Conservation (phyloP, 805 yeast species). For the Lachancea nothofagi region DNA sequence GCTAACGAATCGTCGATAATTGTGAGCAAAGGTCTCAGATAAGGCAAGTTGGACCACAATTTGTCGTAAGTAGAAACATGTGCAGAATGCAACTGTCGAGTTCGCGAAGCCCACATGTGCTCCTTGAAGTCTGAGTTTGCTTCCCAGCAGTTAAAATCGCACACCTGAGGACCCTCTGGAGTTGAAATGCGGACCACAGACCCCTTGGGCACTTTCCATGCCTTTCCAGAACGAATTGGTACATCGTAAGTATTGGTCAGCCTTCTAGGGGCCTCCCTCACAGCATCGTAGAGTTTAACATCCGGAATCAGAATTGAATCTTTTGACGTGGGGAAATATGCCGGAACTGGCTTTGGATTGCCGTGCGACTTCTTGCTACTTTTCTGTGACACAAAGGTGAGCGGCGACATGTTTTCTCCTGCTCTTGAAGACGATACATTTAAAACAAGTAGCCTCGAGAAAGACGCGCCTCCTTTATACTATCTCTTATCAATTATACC, state of each 20-base stretch:
- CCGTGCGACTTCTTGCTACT: constrained; percentile 11
- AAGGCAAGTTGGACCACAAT: constrained; percentile 63
- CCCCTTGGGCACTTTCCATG: constrained; percentile 59
- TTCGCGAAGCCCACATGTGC: constrained; percentile 64
- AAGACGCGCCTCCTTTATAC: too few relatives aligned
- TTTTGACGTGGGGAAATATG: constrained; percentile 16
- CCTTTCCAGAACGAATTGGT: constrained; percentile 53
- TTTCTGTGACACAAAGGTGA: constrained; percentile 12
- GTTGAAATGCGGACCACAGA: constrained; percentile 54
- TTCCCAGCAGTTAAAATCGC: constrained; percentile 64
- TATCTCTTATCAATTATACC: too few relatives aligned
- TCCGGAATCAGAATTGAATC: constrained; percentile 15
- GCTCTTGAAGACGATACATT: too few relatives aligned
- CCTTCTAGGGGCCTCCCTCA: constrained; percentile 8
- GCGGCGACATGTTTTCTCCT: constrained; percentile 1
- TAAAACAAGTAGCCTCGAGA: too few relatives aligned
- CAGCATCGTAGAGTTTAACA: constrained; percentile 10
- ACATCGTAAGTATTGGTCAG: constrained; percentile 11
- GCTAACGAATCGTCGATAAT: constrained; percentile 54
- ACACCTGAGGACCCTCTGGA: constrained; percentile 67
- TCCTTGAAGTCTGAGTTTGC: constrained; percentile 51
- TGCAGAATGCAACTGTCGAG: constrained; percentile 58
- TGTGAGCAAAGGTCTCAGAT: constrained; percentile 56
- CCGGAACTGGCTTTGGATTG: constrained; percentile 14
- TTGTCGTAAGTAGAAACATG: constrained; percentile 59